These are phyloP conservation scores for Dipodascus geniculatus DNA, from an alignment of 805 yeast species.

Conservation along the genomic window DNA sequence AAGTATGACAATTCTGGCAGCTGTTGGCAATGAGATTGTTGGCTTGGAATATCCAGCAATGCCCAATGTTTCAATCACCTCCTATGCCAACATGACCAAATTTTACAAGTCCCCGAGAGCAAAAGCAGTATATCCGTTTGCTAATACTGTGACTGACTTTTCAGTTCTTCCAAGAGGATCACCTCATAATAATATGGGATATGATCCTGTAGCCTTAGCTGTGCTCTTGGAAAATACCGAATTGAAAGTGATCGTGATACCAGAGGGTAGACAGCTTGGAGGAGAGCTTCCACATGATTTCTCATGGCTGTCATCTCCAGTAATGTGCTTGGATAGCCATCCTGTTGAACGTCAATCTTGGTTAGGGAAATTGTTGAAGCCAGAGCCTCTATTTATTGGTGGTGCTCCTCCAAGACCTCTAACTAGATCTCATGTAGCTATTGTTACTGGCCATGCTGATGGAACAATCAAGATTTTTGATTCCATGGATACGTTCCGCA, in stretches of 20 bases:
- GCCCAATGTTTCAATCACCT: slow-evolving; percentile 66
- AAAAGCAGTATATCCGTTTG: slow-evolving; percentile 37
- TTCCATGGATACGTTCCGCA: slow-evolving; percentile 62
- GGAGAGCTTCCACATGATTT: background rate
- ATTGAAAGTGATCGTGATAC: slow-evolving; percentile 46
- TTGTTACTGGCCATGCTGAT: slow-evolving; percentile 73
- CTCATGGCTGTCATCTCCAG: slow-evolving; percentile 18
- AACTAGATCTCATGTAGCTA: slow-evolving; percentile 35
- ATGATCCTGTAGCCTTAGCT: slow-evolving; percentile 58
- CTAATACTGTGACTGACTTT: slow-evolving; percentile 34
- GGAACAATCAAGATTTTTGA: slow-evolving; percentile 79
- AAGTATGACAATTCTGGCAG: slow-evolving; percentile 46
- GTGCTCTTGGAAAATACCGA: slow-evolving; percentile 53
- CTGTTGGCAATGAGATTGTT: slow-evolving; percentile 43
- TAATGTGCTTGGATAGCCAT: slow-evolving; percentile 57
- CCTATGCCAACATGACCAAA: slow-evolving; percentile 71
- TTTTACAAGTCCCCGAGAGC: slow-evolving; percentile 54
- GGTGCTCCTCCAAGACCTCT: slow-evolving; percentile 56
- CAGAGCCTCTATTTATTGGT: slow-evolving; percentile 51
- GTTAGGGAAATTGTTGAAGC: slow-evolving; percentile 54
- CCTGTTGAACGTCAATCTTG: slow-evolving; percentile 65
- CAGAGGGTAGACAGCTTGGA: slow-evolving; percentile 31
- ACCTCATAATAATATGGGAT: slow-evolving; percentile 74
- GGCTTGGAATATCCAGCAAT: background rate
- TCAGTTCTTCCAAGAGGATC: slow-evolving; percentile 43